phyloP scores from a whole-genome alignment of 192 early-diverging fungal species.

The Rhizophlyctis rosea region DNA sequence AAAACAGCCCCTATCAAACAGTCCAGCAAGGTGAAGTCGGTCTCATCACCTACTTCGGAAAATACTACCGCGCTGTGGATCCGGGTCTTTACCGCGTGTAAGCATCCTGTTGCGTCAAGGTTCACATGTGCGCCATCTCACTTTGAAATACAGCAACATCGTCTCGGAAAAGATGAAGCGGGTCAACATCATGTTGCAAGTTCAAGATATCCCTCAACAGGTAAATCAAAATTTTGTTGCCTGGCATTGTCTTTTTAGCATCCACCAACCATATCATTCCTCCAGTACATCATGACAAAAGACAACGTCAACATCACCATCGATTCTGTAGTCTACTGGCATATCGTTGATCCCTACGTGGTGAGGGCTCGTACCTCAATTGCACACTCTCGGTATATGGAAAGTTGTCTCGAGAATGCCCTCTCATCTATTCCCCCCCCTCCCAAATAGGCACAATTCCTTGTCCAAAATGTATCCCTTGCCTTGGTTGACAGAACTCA shows the following conservation, averaged over 20 bases:
- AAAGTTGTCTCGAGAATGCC: background rate
- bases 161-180: conserved; percentile 35
- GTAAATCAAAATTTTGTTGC: conserved; percentile 45
- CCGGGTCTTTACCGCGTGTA: background rate
- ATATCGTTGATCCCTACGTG: conserved; percentile 44
- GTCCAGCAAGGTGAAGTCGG: conserved; percentile 71
- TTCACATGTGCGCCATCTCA: conserved; percentile 40
- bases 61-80: conserved; percentile 34
- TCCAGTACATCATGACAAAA: conserved; percentile 82
- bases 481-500: conserved; percentile 86
- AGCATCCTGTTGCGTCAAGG: background rate
- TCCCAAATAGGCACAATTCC: conserved; percentile 69
- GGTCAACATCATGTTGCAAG: conserved; percentile 62
- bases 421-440: conserved; percentile 25
- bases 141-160: conserved; percentile 43
- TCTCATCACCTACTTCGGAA: conserved; percentile 63
- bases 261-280: too few relatives aligned
- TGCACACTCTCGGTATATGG: too few relatives aligned
- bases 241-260: too few relatives aligned
- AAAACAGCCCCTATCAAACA: conserved; percentile 64
- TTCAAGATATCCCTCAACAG: conserved; percentile 21
- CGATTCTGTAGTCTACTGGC: conserved; percentile 86
- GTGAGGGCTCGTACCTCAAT: too few relatives aligned
- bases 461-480: conserved; percentile 74
- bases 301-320: conserved; percentile 86